Evolutionary conservation across 1,139 yeast species (phyloP).

Genomic region (Geotrichum bryndzae): DNA sequence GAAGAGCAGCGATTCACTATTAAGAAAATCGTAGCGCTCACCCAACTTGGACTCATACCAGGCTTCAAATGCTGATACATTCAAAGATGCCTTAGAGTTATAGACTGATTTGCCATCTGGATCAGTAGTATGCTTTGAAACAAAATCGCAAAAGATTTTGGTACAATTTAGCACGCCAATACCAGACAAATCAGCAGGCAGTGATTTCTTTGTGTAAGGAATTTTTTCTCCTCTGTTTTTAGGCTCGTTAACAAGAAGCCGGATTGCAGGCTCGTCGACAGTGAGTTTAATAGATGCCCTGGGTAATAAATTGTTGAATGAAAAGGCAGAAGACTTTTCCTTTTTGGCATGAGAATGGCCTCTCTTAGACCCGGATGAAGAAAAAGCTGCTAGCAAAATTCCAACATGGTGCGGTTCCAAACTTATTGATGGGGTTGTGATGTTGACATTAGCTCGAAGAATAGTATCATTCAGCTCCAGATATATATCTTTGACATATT

Average conservation of each 20-base stretch:
- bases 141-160: conserved; percentile 31
- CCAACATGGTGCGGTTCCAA: conserved; percentile 35
- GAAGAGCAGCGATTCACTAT: conserved; percentile 29
- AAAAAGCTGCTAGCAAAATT: conserved; percentile 25
- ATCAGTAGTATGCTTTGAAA: conserved; percentile 28
- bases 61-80: conserved; percentile 28
- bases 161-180: conserved; percentile 33
- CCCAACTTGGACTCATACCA: conserved; percentile 33
- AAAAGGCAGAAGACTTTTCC: conserved; percentile 6
- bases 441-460: conserved; percentile 32
- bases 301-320: conserved; percentile 32
- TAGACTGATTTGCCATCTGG: conserved; percentile 25
- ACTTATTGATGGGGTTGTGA: conserved; percentile 38
- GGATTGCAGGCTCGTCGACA: conserved; percentile 37
- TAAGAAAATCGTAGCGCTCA: conserved; percentile 29
- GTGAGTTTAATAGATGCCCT: conserved; percentile 32
- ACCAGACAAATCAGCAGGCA: conserved; percentile 16
- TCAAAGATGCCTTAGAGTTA: conserved; percentile 26
- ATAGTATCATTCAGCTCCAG: conserved; percentile 27
- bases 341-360: not conserved
- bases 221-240: not conserved
- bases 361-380: not conserved
- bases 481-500: conserved; percentile 22
- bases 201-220: conserved; percentile 4
- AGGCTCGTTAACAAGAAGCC: conserved; percentile 28